Conservation (phyloP, 805 yeast genomes). For the Metschnikowia arizonensis region DNA sequence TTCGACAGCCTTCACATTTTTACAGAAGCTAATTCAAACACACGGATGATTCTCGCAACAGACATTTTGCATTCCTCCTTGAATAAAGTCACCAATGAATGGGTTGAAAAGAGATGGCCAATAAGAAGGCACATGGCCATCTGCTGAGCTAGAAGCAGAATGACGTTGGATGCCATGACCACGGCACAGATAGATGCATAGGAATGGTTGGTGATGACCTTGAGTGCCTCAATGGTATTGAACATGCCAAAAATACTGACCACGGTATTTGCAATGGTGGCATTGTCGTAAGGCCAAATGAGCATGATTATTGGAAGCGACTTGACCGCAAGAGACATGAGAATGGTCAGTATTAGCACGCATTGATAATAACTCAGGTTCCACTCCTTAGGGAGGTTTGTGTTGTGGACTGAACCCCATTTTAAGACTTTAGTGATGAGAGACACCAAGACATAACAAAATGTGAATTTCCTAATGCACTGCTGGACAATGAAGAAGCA, state of each 20-base stretch:
- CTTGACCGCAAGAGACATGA: slow-evolving; percentile 75
- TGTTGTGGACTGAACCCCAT: slow-evolving; percentile 22
- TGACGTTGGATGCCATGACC: slow-evolving; percentile 6
- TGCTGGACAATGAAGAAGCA: slow-evolving; percentile 52
- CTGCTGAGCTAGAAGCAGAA: slow-evolving; percentile 12
- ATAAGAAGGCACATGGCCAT: slow-evolving; percentile 10
- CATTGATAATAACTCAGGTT: slow-evolving; percentile 34
- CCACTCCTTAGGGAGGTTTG: slow-evolving; percentile 20
- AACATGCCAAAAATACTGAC: slow-evolving; percentile 59
- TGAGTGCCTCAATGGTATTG: slow-evolving; percentile 58
- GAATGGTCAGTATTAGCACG: slow-evolving; percentile 62
- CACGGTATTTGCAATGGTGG: slow-evolving; percentile 56
- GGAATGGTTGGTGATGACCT: slow-evolving; percentile 11
- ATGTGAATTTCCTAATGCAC: slow-evolving; percentile 40
- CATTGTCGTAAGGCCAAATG: slow-evolving; percentile 90
- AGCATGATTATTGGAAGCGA: slow-evolving; percentile 88
- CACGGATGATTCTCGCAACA: not conserved
- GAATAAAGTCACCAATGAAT: slow-evolving; percentile 6
- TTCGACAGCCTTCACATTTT: not conserved
- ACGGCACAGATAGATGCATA: slow-evolving; percentile 8
- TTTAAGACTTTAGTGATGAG: slow-evolving; percentile 16
- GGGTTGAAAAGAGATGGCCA: slow-evolving; percentile 2
- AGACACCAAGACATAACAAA: slow-evolving; percentile 35
- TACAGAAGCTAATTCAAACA: not conserved
- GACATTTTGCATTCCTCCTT: slow-evolving; percentile 6